Conservation (phyloP, 2,329 filamentous ascomycete species). For the Talaromyces sp. region DNA sequence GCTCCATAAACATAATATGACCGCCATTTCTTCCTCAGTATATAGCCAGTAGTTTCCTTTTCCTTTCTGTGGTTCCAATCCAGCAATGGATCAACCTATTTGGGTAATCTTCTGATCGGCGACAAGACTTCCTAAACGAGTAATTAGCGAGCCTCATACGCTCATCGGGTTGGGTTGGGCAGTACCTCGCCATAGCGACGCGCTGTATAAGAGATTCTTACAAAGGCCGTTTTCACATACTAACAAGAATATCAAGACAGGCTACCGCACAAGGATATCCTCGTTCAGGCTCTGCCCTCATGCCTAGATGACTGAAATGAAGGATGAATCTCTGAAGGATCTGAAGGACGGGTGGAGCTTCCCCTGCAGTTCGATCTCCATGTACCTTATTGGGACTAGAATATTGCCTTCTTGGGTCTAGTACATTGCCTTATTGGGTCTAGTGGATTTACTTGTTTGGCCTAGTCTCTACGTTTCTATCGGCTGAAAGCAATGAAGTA, state of each 20-base stretch:
- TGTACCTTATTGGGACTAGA: neutral
- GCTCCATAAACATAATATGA: neutral
- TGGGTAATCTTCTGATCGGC: constrained; percentile 1
- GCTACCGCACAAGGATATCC: neutral
- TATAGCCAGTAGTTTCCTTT: neutral
- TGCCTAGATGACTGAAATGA: neutral
- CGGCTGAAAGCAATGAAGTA: neutral
- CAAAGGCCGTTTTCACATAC: neutral
- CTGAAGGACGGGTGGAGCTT: too few relatives aligned
- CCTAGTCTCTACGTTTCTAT: neutral
- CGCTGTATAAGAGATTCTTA: neutral
- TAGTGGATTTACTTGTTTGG: neutral
- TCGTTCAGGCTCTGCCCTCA: neutral
- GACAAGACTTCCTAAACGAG: neutral
- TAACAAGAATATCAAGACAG: neutral
- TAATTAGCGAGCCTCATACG: neutral
- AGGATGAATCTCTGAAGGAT: neutral
- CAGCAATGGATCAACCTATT: neutral
- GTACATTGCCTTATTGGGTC: neutral
- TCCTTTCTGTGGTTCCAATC: neutral
- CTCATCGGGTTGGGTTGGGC: neutral
- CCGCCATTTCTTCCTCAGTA: neutral
- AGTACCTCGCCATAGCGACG: neutral
- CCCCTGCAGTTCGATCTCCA: neutral
- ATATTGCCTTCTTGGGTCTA: neutral